Evolutionary conservation across 1,284 basidiomycete genomes (phyloP).

Genomic region (Phylloboletellus chloephorus): DNA sequence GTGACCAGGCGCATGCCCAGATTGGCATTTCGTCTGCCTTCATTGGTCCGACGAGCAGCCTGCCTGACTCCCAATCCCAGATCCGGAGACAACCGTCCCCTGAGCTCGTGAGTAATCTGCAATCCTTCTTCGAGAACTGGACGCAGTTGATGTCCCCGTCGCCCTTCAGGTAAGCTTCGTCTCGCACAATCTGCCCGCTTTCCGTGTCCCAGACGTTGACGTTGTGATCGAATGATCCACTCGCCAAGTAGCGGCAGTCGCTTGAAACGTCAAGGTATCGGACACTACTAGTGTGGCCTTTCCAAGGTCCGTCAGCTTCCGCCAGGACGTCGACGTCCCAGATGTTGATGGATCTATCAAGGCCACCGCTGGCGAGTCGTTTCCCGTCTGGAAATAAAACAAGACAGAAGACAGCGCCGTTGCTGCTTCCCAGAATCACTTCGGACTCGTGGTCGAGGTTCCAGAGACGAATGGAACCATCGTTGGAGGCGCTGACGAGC

Average conservation of each 20-base stretch:
- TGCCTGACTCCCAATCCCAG: slow-evolving; percentile 26
- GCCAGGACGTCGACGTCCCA: slow-evolving; percentile 25
- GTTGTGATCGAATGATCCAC: slow-evolving; percentile 32
- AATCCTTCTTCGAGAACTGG: slow-evolving; percentile 24
- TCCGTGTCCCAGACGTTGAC: slow-evolving; percentile 28
- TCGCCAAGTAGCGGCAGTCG: slow-evolving; percentile 27
- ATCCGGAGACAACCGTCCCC: slow-evolving; percentile 27
- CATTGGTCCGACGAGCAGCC: slow-evolving; percentile 24
- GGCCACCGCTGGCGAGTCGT: slow-evolving; percentile 27
- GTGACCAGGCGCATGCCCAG: slow-evolving; percentile 31
- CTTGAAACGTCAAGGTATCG: slow-evolving; percentile 28
- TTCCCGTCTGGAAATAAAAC: slow-evolving; percentile 28
- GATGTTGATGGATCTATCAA: slow-evolving; percentile 28
- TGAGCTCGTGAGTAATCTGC: slow-evolving; percentile 28
- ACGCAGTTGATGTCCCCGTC: slow-evolving; percentile 28
- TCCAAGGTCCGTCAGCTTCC: slow-evolving; percentile 21
- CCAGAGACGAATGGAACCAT: slow-evolving; percentile 30
- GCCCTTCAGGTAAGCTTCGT: slow-evolving; percentile 22
- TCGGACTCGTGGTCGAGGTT: slow-evolving; percentile 26
- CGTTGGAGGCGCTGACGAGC: slow-evolving; percentile 28
- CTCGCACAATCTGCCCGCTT: slow-evolving; percentile 23
- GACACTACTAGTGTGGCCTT: slow-evolving; percentile 23
- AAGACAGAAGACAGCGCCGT: slow-evolving; percentile 24
- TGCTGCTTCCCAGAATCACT: slow-evolving; percentile 22
- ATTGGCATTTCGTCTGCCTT: slow-evolving; percentile 20